Base-by-base conservation (phyloP, 2,329 filamentous ascomycete genomes). In the Colletotrichum chrysophilum region DNA sequence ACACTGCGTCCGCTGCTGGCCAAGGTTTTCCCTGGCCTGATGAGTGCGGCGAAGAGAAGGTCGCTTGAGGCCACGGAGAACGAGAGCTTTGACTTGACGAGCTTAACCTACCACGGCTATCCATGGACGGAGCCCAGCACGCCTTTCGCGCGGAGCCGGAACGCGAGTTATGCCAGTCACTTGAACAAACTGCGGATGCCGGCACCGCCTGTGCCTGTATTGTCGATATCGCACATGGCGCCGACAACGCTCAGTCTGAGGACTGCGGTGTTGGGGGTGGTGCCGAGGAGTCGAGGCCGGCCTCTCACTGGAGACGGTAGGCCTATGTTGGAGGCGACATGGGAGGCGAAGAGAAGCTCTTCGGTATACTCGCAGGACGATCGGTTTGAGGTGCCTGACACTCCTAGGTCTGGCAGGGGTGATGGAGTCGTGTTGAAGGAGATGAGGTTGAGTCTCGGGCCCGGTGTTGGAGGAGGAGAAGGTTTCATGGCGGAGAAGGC, bases 21-120 rank as follows among this genome's bases (percentile, higher is more conserved):
- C 26, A 68, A 76, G 56, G 16, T 83, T 14, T 82, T 81, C 74
- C 81, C 80, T 2, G 55, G 76, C 30, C 64, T 80, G 10, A 79
- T 80, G 75, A 78, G 71, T n/a, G 74, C 77, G 3, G 60, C 70
- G 36, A 76, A 65, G 38, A 70, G 74, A 61, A 71, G 52, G 61
- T 70, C 73, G n/a, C 55, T 70, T 32, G 75, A 77, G 36, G 48
- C 65, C 16, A 21, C 21, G 2, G 52, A 56, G n/a, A 74, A 75
- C 13, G 76, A 77, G 56, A 82, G 82, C 68, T 77, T 79, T 30
- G 79, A 83, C 66, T 66, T 84, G 14, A 80, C 80, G 24, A 81
- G 79, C 26, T 78, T 80, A 12, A 82, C 80, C 67, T 83, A 82
- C 61, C 80, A 82, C 58, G 81, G 81, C 16, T 81, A 83, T 64